Evolutionary conservation across 2,329 filamentous ascomycete species (phyloP).

Genomic region (Cordyceps cicadae): DNA sequence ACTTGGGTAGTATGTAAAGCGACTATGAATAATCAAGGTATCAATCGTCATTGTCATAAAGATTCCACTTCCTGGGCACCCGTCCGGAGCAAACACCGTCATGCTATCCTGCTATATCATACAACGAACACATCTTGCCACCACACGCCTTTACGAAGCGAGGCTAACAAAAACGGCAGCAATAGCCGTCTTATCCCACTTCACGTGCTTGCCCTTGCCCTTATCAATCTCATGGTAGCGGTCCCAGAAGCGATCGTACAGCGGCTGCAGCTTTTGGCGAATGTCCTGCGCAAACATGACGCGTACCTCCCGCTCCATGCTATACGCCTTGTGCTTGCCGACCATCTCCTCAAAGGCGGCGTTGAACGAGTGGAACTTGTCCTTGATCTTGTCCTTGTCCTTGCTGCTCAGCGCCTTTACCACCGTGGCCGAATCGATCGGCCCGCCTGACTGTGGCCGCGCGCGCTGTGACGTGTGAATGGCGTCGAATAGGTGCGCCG

Average conservation of each 20-base stretch:
- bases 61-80: background rate
- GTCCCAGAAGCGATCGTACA: slow-evolving; percentile 95
- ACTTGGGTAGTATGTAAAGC: no score
- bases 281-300: slow-evolving; percentile 74
- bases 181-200: slow-evolving; percentile 84
- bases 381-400: slow-evolving; percentile 92
- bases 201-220: slow-evolving; percentile 95
- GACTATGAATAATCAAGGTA: background rate
- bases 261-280: slow-evolving; percentile 82
- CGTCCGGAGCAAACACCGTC: background rate
- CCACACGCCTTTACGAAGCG: slow-evolving; percentile 21
- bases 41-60: background rate
- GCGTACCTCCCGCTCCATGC: slow-evolving; percentile 87
- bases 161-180: slow-evolving; percentile 54
- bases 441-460: slow-evolving; percentile 63
- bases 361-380: slow-evolving; percentile 93
- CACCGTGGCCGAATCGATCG: slow-evolving; percentile 73
- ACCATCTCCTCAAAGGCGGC: slow-evolving; percentile 83
- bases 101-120: slow-evolving; percentile 3
- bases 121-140: background rate
- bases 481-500: slow-evolving; percentile 76
- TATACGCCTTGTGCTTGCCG: slow-evolving; percentile 68
- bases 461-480: slow-evolving; percentile 72
- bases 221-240: slow-evolving; percentile 96
- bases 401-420: slow-evolving; percentile 78